A percentile compares a stretch with the other conserved stretches of the same genome.
These are phyloP conservation scores for Starmerella geochares DNA, from an alignment of 805 yeast genomes.

Conservation along the genomic window DNA sequence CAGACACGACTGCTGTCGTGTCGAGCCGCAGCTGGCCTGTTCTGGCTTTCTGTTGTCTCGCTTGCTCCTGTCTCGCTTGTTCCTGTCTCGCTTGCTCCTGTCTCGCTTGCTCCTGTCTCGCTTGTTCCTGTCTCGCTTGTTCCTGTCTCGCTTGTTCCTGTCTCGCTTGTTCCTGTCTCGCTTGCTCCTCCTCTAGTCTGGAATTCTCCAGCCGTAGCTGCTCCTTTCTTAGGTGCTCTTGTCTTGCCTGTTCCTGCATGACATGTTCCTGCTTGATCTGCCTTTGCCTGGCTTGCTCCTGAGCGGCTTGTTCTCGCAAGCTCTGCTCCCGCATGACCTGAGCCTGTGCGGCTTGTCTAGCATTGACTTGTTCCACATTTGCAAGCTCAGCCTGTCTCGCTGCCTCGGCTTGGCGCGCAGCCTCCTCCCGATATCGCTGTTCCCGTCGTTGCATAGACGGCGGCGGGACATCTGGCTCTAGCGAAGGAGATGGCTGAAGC, in stretches of 20 bases:
- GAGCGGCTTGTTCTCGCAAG: neutral
- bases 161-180: neutral
- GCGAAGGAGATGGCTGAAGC: neutral
- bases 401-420: constrained; percentile 5
- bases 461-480: neutral
- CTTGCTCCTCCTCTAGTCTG: neutral
- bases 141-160: neutral
- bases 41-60: neutral
- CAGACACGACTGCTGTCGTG: too few species aligned
- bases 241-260: neutral
- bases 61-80: constrained; percentile 5
- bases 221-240: neutral
- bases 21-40: neutral
- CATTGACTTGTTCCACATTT: neutral
- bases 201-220: neutral
- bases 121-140: neutral
- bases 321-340: neutral
- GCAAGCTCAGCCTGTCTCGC: constrained; percentile 1
- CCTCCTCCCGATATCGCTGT: constrained; percentile 1
- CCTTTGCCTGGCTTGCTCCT: neutral
- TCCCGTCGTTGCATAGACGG: neutral
- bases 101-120: neutral
- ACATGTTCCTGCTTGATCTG: neutral
- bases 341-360: constrained; percentile 1
- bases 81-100: neutral